Conservation (phyloP, 2,329 filamentous ascomycete species). For the Arachnopeziza araneosa region DNA sequence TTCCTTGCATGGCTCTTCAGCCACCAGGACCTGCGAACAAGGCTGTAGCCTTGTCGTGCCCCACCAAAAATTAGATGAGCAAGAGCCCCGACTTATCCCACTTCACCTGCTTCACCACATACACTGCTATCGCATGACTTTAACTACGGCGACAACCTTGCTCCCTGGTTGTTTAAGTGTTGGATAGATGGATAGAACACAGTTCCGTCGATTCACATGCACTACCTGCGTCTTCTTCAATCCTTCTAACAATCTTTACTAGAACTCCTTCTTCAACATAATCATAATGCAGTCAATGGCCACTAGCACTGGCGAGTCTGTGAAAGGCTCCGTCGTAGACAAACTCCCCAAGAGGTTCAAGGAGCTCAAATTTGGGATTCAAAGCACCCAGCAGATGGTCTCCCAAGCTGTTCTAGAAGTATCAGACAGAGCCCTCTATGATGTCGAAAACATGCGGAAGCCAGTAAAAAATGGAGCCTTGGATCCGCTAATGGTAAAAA, state of each 20-base stretch:
- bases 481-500: constrained; percentile 66
- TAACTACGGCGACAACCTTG: neutral
- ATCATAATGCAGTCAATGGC: constrained; percentile 21
- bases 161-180: neutral
- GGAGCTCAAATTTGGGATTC: constrained; percentile 88
- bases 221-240: neutral
- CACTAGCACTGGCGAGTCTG: constrained; percentile 25
- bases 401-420: constrained; percentile 94
- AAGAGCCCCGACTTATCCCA: neutral
- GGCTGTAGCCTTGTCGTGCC: neutral
- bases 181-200: neutral
- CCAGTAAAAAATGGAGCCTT: constrained; percentile 80
- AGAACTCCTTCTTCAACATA: neutral
- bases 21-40: neutral
- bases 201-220: neutral
- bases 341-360: constrained; percentile 45
- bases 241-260: neutral
- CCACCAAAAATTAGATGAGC: neutral
- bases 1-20: neutral
- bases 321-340: constrained; percentile 88
- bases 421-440: constrained; percentile 89
- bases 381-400: constrained; percentile 88
- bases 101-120: too few species aligned
- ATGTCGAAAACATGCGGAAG: constrained; percentile 72
- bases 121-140: neutral